A percentile compares a stretch with the other conserved stretches of the same genome.
Evolutionary conservation across 192 early-diverging fungal genomes (phyloP).

Genomic region (Martensiomyces pterosporus): DNA sequence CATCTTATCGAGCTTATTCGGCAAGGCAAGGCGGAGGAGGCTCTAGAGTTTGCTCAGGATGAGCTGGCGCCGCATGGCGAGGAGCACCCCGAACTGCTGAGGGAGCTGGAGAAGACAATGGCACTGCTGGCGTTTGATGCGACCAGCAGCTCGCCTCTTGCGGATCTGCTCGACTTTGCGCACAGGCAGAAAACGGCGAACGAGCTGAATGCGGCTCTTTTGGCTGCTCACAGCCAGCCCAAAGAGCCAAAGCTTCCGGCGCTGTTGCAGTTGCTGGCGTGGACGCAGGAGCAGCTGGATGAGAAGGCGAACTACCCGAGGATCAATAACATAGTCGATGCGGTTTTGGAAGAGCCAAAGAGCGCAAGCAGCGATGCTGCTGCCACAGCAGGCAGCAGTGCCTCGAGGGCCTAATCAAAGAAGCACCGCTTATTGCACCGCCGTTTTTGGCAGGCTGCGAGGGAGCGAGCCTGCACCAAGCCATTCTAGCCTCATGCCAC

Average conservation of each 20-base stretch:
- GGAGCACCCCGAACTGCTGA: conserved; percentile 91
- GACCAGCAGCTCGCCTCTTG: conserved; percentile 59
- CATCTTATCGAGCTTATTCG: conserved; percentile 94
- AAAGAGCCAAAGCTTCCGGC: conserved; percentile 91
- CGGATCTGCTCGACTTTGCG: conserved; percentile 78
- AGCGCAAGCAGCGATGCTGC: no score
- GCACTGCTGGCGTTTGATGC: conserved; percentile 92
- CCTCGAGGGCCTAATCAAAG: no score
- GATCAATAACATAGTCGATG: conserved; percentile 79
- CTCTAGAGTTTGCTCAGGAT: conserved; percentile 94
- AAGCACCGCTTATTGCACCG: no score
- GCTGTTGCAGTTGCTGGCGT: conserved; percentile 87
- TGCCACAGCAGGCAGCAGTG: no score
- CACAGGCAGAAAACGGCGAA: conserved; percentile 90
- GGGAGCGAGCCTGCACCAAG: no score
- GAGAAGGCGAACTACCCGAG: conserved; percentile 80
- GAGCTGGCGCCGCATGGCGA: conserved; percentile 97
- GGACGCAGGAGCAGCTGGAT: conserved; percentile 90
- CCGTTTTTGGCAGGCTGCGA: no score
- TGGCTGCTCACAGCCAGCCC: conserved; percentile 87
- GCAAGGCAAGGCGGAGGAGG: conserved; percentile 70
- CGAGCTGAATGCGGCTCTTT: conserved; percentile 91
- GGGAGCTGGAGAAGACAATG: conserved; percentile 95
- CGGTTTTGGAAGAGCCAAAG: conserved; percentile 55
- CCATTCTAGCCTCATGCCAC: no score